These are phyloP conservation scores for Aspergillus floridensis DNA, from an alignment of 2,329 filamentous ascomycete genomes.

Conservation along the genomic window DNA sequence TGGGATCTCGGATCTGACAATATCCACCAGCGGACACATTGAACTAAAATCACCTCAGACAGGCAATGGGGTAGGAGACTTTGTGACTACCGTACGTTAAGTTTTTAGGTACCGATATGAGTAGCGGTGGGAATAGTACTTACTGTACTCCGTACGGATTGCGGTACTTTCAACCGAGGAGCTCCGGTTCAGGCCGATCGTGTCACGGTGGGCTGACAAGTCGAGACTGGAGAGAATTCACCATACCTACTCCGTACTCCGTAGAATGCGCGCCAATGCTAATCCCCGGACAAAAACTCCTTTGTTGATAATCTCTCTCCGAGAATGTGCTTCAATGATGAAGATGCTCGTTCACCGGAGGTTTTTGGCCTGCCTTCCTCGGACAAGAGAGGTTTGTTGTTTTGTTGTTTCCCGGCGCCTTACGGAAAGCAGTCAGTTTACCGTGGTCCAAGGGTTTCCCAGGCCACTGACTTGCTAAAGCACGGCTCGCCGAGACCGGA, in stretches of 20 bases:
- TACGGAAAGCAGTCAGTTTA: background rate
- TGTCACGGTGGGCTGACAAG: background rate
- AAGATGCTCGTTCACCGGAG: no score
- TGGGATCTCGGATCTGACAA: background rate
- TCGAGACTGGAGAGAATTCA: background rate
- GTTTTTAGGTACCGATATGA: no score
- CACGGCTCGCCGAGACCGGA: background rate
- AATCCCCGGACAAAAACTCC: background rate
- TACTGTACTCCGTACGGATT: background rate
- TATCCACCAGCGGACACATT: background rate
- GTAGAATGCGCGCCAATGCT: background rate
- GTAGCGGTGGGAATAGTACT: no score
- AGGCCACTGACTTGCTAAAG: background rate
- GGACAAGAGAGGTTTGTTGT: background rate
- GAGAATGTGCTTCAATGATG: no score
- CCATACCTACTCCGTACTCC: background rate
- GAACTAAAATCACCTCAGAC: background rate
- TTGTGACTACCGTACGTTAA: no score
- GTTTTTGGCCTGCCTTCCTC: background rate
- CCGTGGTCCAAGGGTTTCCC: background rate
- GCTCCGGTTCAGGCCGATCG: background rate
- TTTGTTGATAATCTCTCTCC: no score
- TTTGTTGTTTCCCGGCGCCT: background rate
- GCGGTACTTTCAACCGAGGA: background rate
- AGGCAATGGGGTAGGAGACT: background rate